Percentiles rank a stretch among this genome's conserved stretches.
Conservation (phyloP, 805 yeast genomes). For the Candida nanaspora region DNA sequence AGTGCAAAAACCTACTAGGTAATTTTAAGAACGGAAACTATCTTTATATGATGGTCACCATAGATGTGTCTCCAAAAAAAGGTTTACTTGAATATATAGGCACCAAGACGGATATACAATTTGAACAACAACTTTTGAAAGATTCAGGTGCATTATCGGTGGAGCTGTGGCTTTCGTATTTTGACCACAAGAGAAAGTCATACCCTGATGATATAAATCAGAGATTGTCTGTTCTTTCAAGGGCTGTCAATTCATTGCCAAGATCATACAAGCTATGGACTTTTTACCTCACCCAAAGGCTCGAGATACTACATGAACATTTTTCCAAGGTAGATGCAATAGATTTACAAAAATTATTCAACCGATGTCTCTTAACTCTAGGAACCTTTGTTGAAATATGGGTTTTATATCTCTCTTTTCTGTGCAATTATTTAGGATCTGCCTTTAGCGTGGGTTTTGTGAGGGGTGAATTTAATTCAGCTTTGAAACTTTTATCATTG, state of each 20-base stretch:
- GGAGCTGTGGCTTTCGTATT: conserved; percentile 41
- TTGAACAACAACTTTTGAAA: conserved; percentile 29
- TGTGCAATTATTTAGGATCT: conserved; percentile 22
- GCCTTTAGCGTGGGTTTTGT: conserved; percentile 28
- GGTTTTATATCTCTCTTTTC: conserved; percentile 40
- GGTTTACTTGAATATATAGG: neutral
- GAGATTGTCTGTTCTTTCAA: conserved; percentile 27
- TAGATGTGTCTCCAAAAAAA: too few relatives aligned
- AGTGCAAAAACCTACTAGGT: too few relatives aligned
- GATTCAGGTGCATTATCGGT: conserved; percentile 26
- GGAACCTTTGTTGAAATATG: conserved; percentile 43
- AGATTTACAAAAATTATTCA: neutral
- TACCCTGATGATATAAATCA: conserved; percentile 8
- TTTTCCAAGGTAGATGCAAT: neutral
- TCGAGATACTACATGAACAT: conserved; percentile 9
- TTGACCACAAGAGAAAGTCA: conserved; percentile 23
- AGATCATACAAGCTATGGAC: conserved; percentile 52
- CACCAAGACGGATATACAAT: conserved; percentile 24
- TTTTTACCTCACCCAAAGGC: conserved; percentile 36
- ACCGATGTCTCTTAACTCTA: conserved; percentile 33
- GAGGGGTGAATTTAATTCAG: conserved; percentile 39
- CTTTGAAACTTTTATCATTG: conserved; percentile 41
- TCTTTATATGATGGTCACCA: too few relatives aligned
- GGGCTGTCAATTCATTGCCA: conserved; percentile 41
- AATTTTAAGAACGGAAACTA: too few relatives aligned